A percentile compares a stretch with the other conserved stretches of the same genome.
These are phyloP conservation scores for Pseudopithomyces maydicus DNA, from an alignment of 2,329 filamentous ascomycete genomes.

Conservation along the genomic window DNA sequence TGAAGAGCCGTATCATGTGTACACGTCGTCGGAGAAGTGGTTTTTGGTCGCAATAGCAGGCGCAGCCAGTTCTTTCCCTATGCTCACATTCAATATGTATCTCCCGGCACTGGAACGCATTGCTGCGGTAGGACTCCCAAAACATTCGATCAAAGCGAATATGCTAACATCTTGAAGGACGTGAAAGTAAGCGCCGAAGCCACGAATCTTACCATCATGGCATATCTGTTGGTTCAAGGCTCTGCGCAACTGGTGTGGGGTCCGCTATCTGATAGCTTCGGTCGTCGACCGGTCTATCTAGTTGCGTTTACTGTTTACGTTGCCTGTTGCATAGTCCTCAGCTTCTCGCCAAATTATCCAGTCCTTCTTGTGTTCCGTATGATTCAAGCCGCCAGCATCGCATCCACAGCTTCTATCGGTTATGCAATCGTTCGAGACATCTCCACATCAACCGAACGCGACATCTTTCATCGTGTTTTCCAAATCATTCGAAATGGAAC, in stretches of 20 bases:
- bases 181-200: conserved; percentile 30
- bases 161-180: conserved; percentile 21
- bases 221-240: conserved; percentile 52
- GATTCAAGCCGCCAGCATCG: conserved; percentile 56
- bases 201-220: conserved; percentile 41
- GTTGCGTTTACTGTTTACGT: conserved; percentile 56
- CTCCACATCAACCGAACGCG: conserved; percentile 42
- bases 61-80: conserved; percentile 50
- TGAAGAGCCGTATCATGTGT: conserved; percentile 16
- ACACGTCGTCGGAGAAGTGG: conserved; percentile 15
- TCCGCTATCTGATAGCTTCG: conserved; percentile 54
- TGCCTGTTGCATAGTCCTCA: conserved; percentile 53
- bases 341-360: conserved; percentile 50
- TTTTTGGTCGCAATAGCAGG: conserved; percentile 30
- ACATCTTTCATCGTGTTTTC: conserved; percentile 46
- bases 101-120: conserved; percentile 48
- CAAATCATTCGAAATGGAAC: conserved; percentile 47
- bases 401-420: conserved; percentile 56
- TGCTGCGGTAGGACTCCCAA: conserved; percentile 14
- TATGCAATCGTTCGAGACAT: conserved; percentile 50
- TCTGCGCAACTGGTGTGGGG: conserved; percentile 57
- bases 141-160: no score
- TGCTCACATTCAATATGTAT: conserved; percentile 52
- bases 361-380: conserved; percentile 53
- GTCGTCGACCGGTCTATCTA: conserved; percentile 53